These are phyloP conservation scores for Phaeophleospora eucalypticola DNA, from an alignment of 2,329 filamentous ascomycete species.

Conservation along the genomic window DNA sequence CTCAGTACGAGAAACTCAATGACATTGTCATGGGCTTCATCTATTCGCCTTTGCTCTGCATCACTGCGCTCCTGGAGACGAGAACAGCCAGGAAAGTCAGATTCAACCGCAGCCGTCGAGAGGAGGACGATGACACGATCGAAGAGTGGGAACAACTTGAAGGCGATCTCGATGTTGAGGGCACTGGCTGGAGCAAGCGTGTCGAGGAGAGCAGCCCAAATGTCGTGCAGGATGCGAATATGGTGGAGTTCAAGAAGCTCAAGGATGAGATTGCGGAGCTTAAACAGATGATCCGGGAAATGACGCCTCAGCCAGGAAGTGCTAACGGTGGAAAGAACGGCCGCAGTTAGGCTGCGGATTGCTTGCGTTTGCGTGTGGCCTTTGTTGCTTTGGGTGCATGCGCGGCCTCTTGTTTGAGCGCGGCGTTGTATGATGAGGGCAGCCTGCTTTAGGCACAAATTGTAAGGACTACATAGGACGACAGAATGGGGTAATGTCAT, in stretches of 20 bases:
- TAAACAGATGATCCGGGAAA: constrained; percentile 35
- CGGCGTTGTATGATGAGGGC: too few relatives aligned
- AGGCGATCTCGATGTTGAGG: constrained; percentile 70
- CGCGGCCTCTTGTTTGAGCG: too few relatives aligned
- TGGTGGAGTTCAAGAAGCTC: constrained; percentile 57
- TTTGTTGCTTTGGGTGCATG: too few relatives aligned
- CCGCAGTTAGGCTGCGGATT: too few relatives aligned
- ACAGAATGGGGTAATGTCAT: too few relatives aligned
- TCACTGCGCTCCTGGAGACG: constrained; percentile 62
- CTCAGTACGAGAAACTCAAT: constrained; percentile 74
- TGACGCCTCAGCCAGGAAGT: constrained; percentile 14
- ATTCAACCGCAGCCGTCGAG: constrained; percentile 71
- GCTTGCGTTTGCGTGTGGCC: too few relatives aligned
- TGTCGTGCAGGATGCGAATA: constrained; percentile 71
- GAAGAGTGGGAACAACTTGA: constrained; percentile 92
- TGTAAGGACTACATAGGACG: too few relatives aligned
- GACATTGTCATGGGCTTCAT: constrained; percentile 81
- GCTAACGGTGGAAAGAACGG: too few relatives aligned
- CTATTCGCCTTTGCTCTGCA: constrained; percentile 77
- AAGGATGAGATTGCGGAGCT: constrained; percentile 44
- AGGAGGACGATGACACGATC: constrained; percentile 80
- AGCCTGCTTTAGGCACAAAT: too few relatives aligned
- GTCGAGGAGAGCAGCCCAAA: constrained; percentile 75
- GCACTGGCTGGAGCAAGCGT: constrained; percentile 78
- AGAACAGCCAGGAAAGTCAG: constrained; percentile 37